Evolutionary conservation across 2,329 filamentous ascomycete species (phyloP), one percentile per base, ranked within the genome.

Genomic region (Epichloe bromicola): DNA sequence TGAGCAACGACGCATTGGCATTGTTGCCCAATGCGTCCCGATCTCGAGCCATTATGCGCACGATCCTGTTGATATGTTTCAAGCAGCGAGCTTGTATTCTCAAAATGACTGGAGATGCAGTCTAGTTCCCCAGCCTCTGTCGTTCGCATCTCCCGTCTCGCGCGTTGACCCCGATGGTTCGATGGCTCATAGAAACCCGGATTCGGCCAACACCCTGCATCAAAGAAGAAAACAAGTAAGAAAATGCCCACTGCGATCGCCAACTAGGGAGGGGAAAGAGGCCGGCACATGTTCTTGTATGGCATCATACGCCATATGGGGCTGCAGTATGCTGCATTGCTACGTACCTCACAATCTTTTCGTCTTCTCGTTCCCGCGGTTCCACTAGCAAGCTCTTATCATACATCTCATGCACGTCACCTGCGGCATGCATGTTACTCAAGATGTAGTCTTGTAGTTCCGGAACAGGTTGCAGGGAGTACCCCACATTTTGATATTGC

Each of bases 341-440:
- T 57, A 76, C 80, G 63, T 83, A 95, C 90, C 93, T 94, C 65
- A 95, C 91, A 75, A 98, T 97, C 78, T 97, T 97, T 73, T 98
- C 93, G 65, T 98, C 93, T 73, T 98, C 93, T 61, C 93, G 80
- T 73, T 98, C 93, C 62, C 93, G 80, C 56, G 93, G 93, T 67
- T 98, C 93, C 54, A 98, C 83, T 62, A 84, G 78, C 70, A 98
- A 74, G 71, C 89, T 95, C 76, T 90, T 90, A 69, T 97, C 90
- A 73, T 97, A 98, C 93, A 97, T 97, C 74, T 97, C 91, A 67
- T 97, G 90, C 56, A 98, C 93, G 66, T 97, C 91, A 49, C 89
- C 87, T 4, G 93, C 91, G 33, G 85, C 85, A 70, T 94, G 86
- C 86, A 97, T 95, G 67, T 97, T 96, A 66, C 83, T 90, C 59